These are phyloP conservation scores for Xylaria longipes DNA, from an alignment of 495 filamentous ascomycete genomes.

Conservation along the genomic window DNA sequence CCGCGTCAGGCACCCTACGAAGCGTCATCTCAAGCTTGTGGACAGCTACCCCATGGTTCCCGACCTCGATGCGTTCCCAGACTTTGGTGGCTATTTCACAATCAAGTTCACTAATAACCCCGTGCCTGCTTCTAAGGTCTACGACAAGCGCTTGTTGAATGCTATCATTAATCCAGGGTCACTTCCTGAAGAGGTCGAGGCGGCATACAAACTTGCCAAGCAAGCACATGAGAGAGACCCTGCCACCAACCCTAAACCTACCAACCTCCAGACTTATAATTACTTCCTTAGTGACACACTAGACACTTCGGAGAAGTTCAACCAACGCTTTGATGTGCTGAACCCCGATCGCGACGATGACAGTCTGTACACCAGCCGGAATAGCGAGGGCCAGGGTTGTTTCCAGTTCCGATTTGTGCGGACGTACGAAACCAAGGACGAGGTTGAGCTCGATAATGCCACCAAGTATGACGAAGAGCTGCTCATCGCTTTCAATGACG, in stretches of 20 bases:
- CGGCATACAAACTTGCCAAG: slow-evolving; percentile 55
- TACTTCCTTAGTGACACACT: slow-evolving; percentile 72
- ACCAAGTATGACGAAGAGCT: slow-evolving; percentile 66
- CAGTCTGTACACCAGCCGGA: slow-evolving; percentile 66
- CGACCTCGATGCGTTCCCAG: slow-evolving; percentile 87
- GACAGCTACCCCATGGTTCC: slow-evolving; percentile 84
- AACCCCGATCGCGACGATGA: slow-evolving; percentile 73
- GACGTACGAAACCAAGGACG: slow-evolving; percentile 80
- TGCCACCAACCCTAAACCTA: slow-evolving; percentile 63
- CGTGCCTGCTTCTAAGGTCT: slow-evolving; percentile 59
- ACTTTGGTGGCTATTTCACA: slow-evolving; percentile 82
- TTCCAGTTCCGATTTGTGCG: slow-evolving; percentile 82
- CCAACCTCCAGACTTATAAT: slow-evolving; percentile 76
- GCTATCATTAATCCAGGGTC: slow-evolving; percentile 75
- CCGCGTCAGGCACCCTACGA: slow-evolving; percentile 79
- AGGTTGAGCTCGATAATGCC: slow-evolving; percentile 69
- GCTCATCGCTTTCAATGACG: slow-evolving; percentile 56
- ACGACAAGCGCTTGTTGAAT: slow-evolving; percentile 82
- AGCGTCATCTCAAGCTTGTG: slow-evolving; percentile 76
- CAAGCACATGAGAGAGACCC: slow-evolving; percentile 70
- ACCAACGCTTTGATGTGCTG: slow-evolving; percentile 72
- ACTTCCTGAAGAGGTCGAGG: slow-evolving; percentile 57
- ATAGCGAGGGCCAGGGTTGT: slow-evolving; percentile 50
- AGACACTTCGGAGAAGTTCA: slow-evolving; percentile 65
- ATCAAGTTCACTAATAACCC: slow-evolving; percentile 90